A percentile compares a stretch with the other conserved stretches of the same genome.
These are phyloP conservation scores for Acacia confusa DNA, from an alignment of 306 rosid species.

Conservation along the genomic window DNA sequence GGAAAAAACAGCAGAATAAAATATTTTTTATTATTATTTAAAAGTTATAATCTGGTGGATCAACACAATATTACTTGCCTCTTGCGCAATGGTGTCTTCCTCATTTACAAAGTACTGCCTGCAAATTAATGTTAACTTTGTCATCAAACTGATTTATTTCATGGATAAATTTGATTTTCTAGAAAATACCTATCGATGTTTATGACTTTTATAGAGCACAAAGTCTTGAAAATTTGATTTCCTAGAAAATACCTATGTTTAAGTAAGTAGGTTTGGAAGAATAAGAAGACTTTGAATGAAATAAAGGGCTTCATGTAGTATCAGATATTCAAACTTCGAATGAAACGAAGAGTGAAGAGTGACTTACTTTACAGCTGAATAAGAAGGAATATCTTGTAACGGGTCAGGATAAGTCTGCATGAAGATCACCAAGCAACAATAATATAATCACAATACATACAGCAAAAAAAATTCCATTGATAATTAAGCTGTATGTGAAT, in stretches of 20 bases:
- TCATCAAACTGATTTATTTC: no score
- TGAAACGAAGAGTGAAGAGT: background rate
- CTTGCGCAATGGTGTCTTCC: conserved; percentile 53
- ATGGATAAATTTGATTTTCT: background rate
- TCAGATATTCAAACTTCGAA: background rate
- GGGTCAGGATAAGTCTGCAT: conserved; percentile 53
- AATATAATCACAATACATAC: background rate
- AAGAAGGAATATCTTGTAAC: conserved; percentile 52
- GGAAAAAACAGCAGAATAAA: background rate
- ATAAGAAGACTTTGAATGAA: background rate
- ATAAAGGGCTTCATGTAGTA: background rate
- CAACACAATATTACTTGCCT: conserved; percentile 25
- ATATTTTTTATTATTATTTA: no score
- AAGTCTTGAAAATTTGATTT: background rate
- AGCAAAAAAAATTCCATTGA: background rate
- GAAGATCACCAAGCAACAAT: conserved; percentile 7
- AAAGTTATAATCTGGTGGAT: no score
- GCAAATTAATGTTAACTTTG: background rate
- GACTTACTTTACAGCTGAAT: conserved; percentile 52
- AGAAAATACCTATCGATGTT: background rate
- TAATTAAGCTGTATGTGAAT: background rate
- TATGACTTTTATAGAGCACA: background rate
- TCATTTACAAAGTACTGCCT: conserved; percentile 47
- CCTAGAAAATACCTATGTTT: background rate
- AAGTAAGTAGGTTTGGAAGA: no score